Base-by-base conservation (phyloP, 768 basidiomycete genomes). In the Boletellus ananiceps region DNA sequence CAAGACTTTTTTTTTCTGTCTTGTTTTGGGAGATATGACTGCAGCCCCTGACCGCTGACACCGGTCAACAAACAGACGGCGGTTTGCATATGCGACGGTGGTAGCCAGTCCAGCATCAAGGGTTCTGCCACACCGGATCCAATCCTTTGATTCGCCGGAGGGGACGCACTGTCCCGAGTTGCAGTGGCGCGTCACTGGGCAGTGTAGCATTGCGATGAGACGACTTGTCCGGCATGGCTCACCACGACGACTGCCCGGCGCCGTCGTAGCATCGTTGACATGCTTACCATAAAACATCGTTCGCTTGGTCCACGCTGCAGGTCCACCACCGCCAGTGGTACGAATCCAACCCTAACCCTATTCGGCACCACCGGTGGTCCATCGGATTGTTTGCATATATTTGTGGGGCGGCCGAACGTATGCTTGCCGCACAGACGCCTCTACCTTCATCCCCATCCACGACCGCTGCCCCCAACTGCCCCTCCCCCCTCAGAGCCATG, bases 401-500 rank as follows among this genome's bases (percentile, higher is more conserved):
- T 66, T 64, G 51, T 60, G 58, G 63, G 63, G 61, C 52, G 57
- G 55, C 36, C 53, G 21, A 52, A 53, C 50, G 51, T 52, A 56
- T 54, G 55, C 52, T 54, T 40, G 53, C 57, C 54, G 52, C 64
- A 49, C 50, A 52, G 51, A 57, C 62, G 60, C 60, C 52, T 60
- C 50, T 35, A 38, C 47, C 35, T 56, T 57, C 48, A 15, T 46
- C 61, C 63, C 44, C 61, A 49, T 56, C 62, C 55, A 58, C 62
- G 18, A 41, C 48, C 36, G 31, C 40, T 45, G 27, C 40, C 2
- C 35, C 44, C 45, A 7, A 25, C 23, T 25, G 23, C 23, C 29
- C 39, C 21, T 21, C 41, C 40, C 39, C 42, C 18, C 45, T 13
- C 54, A 40, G 57, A 51, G 40, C 8, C 29, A 92, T 92, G 88